Base-by-base conservation (phyloP, 192 early-diverging fungal species). In the Coemansia umbellata region DNA sequence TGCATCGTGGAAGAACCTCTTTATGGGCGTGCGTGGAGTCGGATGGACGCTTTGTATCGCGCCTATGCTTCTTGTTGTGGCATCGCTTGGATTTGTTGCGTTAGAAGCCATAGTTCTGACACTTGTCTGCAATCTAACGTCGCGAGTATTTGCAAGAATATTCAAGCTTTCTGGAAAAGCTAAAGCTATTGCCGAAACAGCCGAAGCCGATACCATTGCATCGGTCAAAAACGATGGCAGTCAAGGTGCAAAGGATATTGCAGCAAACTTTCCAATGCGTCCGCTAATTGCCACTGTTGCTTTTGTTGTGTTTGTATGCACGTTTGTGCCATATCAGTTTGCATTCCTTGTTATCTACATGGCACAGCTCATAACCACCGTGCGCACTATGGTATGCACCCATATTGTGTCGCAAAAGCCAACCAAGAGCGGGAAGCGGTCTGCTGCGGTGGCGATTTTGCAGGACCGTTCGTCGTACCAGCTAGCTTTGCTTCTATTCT, bases 261-360 rank as follows among this genome's bases (percentile, higher is more conserved):
- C 37, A 21, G 49, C 37, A 26, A 44, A 26, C 7, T n/a, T 18
- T 7, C 13, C 23, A 27, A 57, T 41, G n/a, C 53, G 62, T n/a
- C 58, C 66, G 5, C 24, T 58, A 21, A 19, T 69, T 11, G 60
- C 61, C 2, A 66, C 73, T 0, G 47, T 69, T 1, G 62, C 35
- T 3, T 67, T 85, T 17, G 78, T 86, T 28, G 48, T 78, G 6
- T 41, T 87, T 39, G 84, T 89, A 1, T 78, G 80, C 15, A 77
- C 78, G 0, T 69, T 78, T 49, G 76, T 89, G 11, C 87, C 89
- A 0, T 88, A 91, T 57, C 89, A 89, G 62, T 87, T 91, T 72
- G 82, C 81, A 5, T 91, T 87, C 60, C 64, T 85, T 7, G 78
- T 82, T 9, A 80, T 81, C 3, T 80, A 84, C 54, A 37, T 89